Conservation (phyloP, 768 basidiomycete species). For the Pleurotus tuber-regium region DNA sequence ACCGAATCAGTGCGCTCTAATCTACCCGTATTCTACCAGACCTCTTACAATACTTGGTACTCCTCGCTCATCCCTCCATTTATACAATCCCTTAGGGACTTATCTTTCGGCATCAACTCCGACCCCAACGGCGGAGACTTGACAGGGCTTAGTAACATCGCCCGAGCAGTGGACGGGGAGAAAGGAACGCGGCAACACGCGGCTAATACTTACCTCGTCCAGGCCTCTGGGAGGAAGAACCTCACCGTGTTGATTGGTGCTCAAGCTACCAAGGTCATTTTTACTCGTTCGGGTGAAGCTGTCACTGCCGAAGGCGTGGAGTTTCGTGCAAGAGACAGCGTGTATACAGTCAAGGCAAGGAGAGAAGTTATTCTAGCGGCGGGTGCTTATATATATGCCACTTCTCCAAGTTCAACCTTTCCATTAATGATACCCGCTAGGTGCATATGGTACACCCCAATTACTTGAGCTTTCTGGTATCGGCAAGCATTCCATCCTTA, state of each 20-base stretch:
- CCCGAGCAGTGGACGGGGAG: conserved; percentile 17
- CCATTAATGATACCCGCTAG: not conserved
- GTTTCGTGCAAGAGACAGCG: conserved; percentile 30
- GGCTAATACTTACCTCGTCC: conserved; percentile 16
- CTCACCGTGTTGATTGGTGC: conserved; percentile 31
- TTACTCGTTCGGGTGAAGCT: conserved; percentile 6
- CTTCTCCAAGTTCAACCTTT: not conserved
- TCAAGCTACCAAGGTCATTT: conserved; percentile 24
- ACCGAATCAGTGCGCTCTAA: no score
- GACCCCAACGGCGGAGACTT: conserved; percentile 14
- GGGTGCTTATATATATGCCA: conserved; percentile 27
- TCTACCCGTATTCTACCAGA: not conserved
- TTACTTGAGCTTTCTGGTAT: conserved; percentile 45
- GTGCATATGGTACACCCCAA: conserved; percentile 27
- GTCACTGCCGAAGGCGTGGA: conserved; percentile 39
- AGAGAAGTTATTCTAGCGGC: conserved; percentile 49
- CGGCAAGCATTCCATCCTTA: conserved; percentile 38
- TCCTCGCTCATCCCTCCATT: conserved; percentile 1
- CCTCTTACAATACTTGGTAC: conserved; percentile 5
- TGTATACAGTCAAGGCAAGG: conserved; percentile 33
- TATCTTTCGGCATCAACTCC: conserved; percentile 11
- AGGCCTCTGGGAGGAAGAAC: conserved; percentile 21
- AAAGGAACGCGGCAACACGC: conserved; percentile 17
- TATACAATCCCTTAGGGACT: not conserved
- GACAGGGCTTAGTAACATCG: conserved; percentile 12